phyloP scores from a whole-genome alignment of 2,329 filamentous ascomycete species.

The Myotisia sp. region DNA sequence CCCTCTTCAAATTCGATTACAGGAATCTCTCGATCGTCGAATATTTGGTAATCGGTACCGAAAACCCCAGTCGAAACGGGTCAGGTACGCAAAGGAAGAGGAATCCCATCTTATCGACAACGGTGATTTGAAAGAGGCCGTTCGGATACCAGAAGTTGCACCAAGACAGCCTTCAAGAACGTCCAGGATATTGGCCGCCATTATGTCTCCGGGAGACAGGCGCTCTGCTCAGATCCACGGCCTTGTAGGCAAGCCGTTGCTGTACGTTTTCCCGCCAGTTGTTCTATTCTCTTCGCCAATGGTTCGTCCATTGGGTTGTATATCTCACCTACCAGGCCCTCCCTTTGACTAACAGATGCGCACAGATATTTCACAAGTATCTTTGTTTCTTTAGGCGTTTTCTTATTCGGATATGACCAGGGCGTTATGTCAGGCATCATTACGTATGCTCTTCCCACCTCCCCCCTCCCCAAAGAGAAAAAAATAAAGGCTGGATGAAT shows the following conservation, averaged over 20 bases:
- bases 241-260: slow-evolving; percentile 84
- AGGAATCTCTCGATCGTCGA: slow-evolving; percentile 50
- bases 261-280: slow-evolving; percentile 49
- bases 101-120: slow-evolving; percentile 18
- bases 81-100: slow-evolving; percentile 45
- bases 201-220: slow-evolving; percentile 68
- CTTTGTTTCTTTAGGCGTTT: slow-evolving; percentile 49
- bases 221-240: slow-evolving; percentile 63
- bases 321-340: too few relatives aligned
- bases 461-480: slow-evolving; percentile 14
- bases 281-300: too few relatives aligned
- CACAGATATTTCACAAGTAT: slow-evolving; percentile 85
- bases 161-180: slow-evolving; percentile 49
- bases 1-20: slow-evolving; percentile 57
- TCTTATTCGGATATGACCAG: slow-evolving; percentile 52
- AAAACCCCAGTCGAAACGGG: slow-evolving; percentile 43
- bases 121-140: slow-evolving; percentile 29
- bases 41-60: slow-evolving; percentile 33
- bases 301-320: too few relatives aligned
- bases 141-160: slow-evolving; percentile 59
- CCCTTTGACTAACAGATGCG: neutral
- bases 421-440: slow-evolving; percentile 57
- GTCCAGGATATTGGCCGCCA: slow-evolving; percentile 58
- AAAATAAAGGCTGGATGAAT: too few relatives aligned
- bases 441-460: slow-evolving; percentile 35